These are phyloP conservation scores for Dryas alaskensis DNA, from an alignment of 306 rosid genomes.

Conservation along the genomic window DNA sequence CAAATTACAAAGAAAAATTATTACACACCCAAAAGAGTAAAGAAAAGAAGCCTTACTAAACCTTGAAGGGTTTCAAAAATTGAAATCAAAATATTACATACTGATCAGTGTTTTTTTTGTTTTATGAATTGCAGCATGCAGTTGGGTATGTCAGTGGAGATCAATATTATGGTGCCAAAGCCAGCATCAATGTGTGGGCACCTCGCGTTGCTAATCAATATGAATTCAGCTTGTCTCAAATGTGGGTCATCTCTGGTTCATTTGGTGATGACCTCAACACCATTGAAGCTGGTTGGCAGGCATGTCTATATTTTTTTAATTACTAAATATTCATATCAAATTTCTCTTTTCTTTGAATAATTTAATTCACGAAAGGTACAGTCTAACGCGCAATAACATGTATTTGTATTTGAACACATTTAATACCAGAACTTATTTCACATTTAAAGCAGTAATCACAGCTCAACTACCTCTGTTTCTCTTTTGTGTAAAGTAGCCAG, in stretches of 20 bases:
- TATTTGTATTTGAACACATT: background rate
- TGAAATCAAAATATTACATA: background rate
- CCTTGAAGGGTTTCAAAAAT: slow-evolving; percentile 5
- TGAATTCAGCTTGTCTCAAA: slow-evolving; percentile 94
- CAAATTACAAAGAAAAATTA: background rate
- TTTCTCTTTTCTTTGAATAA: background rate
- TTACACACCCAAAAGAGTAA: too few species aligned
- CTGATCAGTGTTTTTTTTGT: background rate
- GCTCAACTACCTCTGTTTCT: slow-evolving; percentile 41
- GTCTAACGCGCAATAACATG: background rate
- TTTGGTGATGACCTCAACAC: slow-evolving; percentile 95
- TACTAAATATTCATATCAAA: background rate
- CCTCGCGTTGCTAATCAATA: slow-evolving; percentile 76
- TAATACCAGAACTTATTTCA: slow-evolving; percentile 18
- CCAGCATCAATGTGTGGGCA: slow-evolving; percentile 97
- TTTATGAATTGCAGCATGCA: slow-evolving; percentile 64
- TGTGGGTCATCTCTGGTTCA: slow-evolving; percentile 98
- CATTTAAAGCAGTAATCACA: slow-evolving; percentile 38
- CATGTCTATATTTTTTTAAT: slow-evolving; percentile 1
- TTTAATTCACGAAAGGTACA: slow-evolving; percentile 23
- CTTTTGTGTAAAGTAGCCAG: background rate
- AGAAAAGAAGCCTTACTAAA: too few species aligned
- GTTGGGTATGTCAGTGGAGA: slow-evolving; percentile 95
- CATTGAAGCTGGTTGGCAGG: slow-evolving; percentile 99
- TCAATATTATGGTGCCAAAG: slow-evolving; percentile 88